A percentile compares a stretch with the other conserved stretches of the same genome.
Evolutionary conservation across 1,284 basidiomycete genomes (phyloP).

Genomic region (Malassezia globosa): DNA sequence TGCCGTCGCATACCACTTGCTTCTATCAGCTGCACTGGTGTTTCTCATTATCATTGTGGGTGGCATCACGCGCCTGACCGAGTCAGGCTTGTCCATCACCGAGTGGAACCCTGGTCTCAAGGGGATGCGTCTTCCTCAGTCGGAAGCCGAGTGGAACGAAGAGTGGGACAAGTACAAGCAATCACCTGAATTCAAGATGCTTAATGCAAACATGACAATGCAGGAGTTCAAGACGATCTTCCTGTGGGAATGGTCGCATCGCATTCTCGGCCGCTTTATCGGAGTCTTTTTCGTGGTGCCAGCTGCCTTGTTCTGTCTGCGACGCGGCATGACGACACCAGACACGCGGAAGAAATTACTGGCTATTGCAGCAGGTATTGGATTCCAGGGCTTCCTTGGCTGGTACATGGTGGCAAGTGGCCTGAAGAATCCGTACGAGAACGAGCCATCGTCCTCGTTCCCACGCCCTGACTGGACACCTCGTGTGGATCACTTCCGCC

Average conservation of each 20-base stretch:
- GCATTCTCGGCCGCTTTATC: conserved; percentile 79
- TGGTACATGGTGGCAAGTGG: conserved; percentile 99
- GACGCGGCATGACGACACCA: conserved; percentile 6
- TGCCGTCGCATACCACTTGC: conserved; percentile 65
- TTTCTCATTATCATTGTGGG: conserved; percentile 89
- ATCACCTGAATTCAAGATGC: conserved; percentile 88
- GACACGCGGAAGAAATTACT: conserved; percentile 54
- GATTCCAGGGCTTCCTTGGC: conserved; percentile 78
- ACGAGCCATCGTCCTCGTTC: conserved; percentile 15
- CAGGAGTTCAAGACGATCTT: conserved; percentile 93
- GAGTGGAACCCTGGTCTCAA: conserved; percentile 87
- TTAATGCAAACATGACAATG: conserved; percentile 76
- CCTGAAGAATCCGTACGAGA: conserved; percentile 50
- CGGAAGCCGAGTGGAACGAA: conserved; percentile 64
- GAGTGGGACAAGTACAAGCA: conserved; percentile 92
- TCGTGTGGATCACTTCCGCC: conserved; percentile 88
- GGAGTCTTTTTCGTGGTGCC: conserved; percentile 53
- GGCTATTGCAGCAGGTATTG: conserved; percentile 67
- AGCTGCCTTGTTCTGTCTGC: conserved; percentile 28
- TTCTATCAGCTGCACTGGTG: conserved; percentile 69
- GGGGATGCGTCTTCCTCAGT: conserved; percentile 73
- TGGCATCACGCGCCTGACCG: conserved; percentile 88
- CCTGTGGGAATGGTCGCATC: conserved; percentile 97
- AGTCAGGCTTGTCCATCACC: conserved; percentile 92
- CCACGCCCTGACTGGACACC: conserved; percentile 49